Conservation (phyloP, 2,329 filamentous ascomycete genomes). For the Fusarium sp. region DNA sequence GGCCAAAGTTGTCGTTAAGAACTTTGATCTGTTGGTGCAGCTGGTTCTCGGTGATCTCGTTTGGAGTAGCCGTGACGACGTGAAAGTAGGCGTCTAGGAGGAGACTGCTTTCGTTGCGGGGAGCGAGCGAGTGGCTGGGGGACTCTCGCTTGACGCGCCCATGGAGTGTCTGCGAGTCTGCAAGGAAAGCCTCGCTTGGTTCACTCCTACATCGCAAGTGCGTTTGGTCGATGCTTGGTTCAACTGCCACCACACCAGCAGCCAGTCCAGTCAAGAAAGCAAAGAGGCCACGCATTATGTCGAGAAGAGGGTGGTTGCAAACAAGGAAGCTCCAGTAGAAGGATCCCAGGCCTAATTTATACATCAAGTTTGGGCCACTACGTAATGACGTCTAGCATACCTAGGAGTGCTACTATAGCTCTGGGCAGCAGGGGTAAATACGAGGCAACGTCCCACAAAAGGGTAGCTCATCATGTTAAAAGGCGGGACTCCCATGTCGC, state of each 20-base stretch:
- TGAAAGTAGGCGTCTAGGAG: not conserved
- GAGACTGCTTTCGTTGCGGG: not conserved
- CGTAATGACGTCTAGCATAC: not conserved
- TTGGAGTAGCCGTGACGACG: not conserved
- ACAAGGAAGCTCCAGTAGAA: not conserved
- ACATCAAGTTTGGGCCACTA: not conserved
- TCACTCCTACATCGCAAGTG: not conserved
- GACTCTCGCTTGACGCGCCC: not conserved
- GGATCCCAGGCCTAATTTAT: not conserved
- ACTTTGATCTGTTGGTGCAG: not conserved
- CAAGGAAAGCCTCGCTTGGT: not conserved
- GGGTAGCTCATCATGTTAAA: not conserved
- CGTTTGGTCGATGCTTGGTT: not conserved
- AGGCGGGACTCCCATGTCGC: not conserved
- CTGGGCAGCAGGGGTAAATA: not conserved
- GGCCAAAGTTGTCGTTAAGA: not conserved
- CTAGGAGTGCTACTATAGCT: not conserved
- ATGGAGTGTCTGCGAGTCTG: not conserved
- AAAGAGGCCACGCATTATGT: not conserved
- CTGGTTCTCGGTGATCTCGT: not conserved
- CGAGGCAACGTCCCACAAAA: not conserved
- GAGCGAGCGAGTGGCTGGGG: no score
- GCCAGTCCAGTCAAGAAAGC: not conserved
- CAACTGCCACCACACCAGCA: not conserved
- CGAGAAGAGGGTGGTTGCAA: not conserved